Percentiles rank a stretch among this genome's conserved stretches.
phyloP scores from a whole-genome alignment of 2,329 filamentous ascomycete genomes.

The Hypoxylon sp. region DNA sequence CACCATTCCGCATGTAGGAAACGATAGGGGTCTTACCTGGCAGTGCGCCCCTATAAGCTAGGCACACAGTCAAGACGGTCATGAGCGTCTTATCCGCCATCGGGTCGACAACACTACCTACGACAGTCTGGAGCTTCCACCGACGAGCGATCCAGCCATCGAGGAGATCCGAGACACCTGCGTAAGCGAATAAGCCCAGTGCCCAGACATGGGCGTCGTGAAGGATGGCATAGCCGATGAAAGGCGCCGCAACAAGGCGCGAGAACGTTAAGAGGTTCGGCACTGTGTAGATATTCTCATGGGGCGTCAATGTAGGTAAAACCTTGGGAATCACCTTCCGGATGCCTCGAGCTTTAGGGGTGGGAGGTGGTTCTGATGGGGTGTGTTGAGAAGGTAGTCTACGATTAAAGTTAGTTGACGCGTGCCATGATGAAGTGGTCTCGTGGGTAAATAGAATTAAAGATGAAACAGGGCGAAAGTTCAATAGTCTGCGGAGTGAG shows the following conservation, averaged over 20 bases:
- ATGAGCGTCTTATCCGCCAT: slow-evolving; percentile 98
- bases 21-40: slow-evolving; percentile 71
- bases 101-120: slow-evolving; percentile 94
- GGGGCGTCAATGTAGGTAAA: slow-evolving; percentile 59
- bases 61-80: slow-evolving; percentile 89
- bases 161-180: slow-evolving; percentile 89
- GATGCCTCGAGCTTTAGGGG: slow-evolving; percentile 36
- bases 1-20: slow-evolving; percentile 4
- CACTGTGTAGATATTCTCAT: slow-evolving; percentile 97
- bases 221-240: slow-evolving; percentile 90
- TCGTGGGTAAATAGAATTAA: not conserved
- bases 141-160: slow-evolving; percentile 94
- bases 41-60: slow-evolving; percentile 86
- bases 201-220: slow-evolving; percentile 85
- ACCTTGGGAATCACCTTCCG: slow-evolving; percentile 54
- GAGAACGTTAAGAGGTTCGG: slow-evolving; percentile 94
- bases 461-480: not conserved
- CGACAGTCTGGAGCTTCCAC: slow-evolving; percentile 92
- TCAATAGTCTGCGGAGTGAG: not conserved
- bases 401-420: slow-evolving; percentile 13
- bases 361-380: slow-evolving; percentile 1
- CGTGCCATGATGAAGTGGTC: not conserved
- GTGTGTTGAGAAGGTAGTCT: slow-evolving; percentile 14
- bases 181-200: slow-evolving; percentile 89
- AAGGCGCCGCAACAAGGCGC: slow-evolving; percentile 84